Percentiles rank a stretch among this genome's conserved stretches.
Evolutionary conservation across 1,139 yeast species (phyloP).

Genomic region (Diutina ranongensis): DNA sequence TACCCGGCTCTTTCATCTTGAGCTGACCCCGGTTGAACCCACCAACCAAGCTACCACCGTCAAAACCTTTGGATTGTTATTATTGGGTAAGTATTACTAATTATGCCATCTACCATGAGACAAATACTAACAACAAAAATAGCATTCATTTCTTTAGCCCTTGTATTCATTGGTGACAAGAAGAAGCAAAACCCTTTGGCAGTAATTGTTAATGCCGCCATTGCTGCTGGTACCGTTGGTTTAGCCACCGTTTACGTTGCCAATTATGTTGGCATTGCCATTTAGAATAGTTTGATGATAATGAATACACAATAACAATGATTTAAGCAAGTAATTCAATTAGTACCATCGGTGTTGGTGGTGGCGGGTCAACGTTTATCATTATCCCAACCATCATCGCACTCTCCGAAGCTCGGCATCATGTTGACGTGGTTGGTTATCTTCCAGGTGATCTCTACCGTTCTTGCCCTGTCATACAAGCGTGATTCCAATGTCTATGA

Average conservation of each 20-base stretch:
- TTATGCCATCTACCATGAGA: not conserved
- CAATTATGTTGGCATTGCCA: conserved; percentile 35
- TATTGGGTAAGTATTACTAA: not conserved
- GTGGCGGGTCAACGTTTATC: no score
- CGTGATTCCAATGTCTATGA: conserved; percentile 42
- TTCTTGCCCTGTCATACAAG: conserved; percentile 19
- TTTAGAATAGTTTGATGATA: conserved; percentile 13
- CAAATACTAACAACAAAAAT: conserved; percentile 13
- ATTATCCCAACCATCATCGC: not conserved
- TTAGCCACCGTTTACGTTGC: conserved; percentile 26
- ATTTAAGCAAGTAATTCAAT: not conserved
- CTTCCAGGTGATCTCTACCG: not conserved
- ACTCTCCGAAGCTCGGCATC: not conserved
- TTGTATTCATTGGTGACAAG: conserved; percentile 18
- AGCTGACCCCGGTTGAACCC: conserved; percentile 17
- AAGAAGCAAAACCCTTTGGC: conserved; percentile 19
- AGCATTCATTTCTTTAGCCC: conserved; percentile 24
- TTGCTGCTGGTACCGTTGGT: conserved; percentile 31
- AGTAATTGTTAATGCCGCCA: conserved; percentile 20
- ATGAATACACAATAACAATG: not conserved
- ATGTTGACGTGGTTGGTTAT: not conserved
- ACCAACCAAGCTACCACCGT: not conserved
- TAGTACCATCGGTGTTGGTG: not conserved
- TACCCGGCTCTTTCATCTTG: conserved; percentile 14
- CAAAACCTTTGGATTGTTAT: not conserved